Percentiles rank a stretch among this genome's conserved stretches.
These are phyloP conservation scores for Verruconis gallopava DNA, from an alignment of 2,329 filamentous ascomycete species.

Conservation along the genomic window DNA sequence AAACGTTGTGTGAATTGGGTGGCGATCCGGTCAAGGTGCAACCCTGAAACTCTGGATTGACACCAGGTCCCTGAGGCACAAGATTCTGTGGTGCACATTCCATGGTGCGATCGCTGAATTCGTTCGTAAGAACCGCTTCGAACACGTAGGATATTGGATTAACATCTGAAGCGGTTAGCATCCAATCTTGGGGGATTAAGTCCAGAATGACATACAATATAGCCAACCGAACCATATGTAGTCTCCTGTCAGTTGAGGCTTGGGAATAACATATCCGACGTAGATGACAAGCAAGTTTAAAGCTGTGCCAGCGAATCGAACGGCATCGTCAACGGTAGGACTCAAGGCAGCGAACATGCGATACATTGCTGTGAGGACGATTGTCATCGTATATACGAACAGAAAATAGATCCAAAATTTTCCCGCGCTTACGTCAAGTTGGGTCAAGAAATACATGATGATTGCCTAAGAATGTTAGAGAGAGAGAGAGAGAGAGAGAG, in stretches of 20 bases:
- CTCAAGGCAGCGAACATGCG: slow-evolving; percentile 25
- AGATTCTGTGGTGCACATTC: slow-evolving; percentile 44
- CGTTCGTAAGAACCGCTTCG: slow-evolving; percentile 31
- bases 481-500: no score
- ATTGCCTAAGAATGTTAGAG: slow-evolving; percentile 23
- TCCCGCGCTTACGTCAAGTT: slow-evolving; percentile 31
- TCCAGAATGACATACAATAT: neutral
- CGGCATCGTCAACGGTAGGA: slow-evolving; percentile 16
- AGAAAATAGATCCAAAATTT: slow-evolving; percentile 37
- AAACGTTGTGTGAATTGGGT: slow-evolving; percentile 40
- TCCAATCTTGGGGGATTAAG: slow-evolving; percentile 11
- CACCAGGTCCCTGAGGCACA: slow-evolving; percentile 45
- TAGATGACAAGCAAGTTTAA: slow-evolving; percentile 20
- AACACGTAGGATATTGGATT: slow-evolving; percentile 20
- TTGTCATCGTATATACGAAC: slow-evolving; percentile 28
- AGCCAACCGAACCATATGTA: slow-evolving; percentile 12
- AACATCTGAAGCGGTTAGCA: slow-evolving; percentile 19
- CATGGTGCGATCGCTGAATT: slow-evolving; percentile 46
- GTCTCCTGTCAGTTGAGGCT: slow-evolving; percentile 18
- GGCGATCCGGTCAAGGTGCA: slow-evolving; percentile 40
- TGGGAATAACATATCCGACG: slow-evolving; percentile 21
- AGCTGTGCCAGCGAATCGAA: slow-evolving; percentile 19
- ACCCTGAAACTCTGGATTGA: slow-evolving; percentile 41
- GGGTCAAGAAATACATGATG: slow-evolving; percentile 39
- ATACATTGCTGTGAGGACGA: slow-evolving; percentile 34